phyloP scores from a whole-genome alignment of 2,329 filamentous ascomycete genomes.

The Penicillium aurantiogriseum region DNA sequence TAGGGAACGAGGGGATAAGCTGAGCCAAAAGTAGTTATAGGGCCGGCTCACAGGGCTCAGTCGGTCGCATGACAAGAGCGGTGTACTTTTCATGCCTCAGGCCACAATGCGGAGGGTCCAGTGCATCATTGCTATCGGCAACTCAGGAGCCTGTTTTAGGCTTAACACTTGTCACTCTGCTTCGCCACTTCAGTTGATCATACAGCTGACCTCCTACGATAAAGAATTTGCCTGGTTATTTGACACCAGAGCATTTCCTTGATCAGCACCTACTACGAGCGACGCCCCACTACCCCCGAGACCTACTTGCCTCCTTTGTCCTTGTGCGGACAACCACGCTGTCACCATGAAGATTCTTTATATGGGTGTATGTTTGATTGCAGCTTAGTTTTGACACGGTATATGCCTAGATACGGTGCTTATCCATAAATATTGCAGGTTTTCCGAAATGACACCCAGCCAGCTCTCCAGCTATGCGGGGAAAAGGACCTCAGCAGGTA shows the following conservation, averaged over 20 bases:
- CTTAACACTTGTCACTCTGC: conserved; percentile 15
- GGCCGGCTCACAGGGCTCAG: conserved; percentile 13
- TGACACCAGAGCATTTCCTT: background rate
- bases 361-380: conserved; percentile 67
- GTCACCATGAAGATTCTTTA: conserved; percentile 80
- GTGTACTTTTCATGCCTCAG: conserved; percentile 13
- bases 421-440: conserved; percentile 54
- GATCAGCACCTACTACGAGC: background rate
- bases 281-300: background rate
- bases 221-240: background rate
- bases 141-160: conserved; percentile 11
- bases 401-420: background rate
- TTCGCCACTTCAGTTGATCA: conserved; percentile 3
- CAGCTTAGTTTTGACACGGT: background rate
- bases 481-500: conserved; percentile 70
- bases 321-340: conserved; percentile 16
- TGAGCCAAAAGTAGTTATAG: conserved; percentile 10
- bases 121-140: conserved; percentile 12
- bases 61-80: conserved; percentile 15
- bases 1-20: conserved; percentile 7
- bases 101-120: conserved; percentile 14
- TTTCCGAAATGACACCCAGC: conserved; percentile 74
- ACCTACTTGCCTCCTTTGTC: conserved; percentile 4
- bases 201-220: background rate
- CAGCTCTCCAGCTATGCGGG: conserved; percentile 71